Conservation (phyloP, 2,329 filamentous ascomycete species). For the Penicillium paneum region DNA sequence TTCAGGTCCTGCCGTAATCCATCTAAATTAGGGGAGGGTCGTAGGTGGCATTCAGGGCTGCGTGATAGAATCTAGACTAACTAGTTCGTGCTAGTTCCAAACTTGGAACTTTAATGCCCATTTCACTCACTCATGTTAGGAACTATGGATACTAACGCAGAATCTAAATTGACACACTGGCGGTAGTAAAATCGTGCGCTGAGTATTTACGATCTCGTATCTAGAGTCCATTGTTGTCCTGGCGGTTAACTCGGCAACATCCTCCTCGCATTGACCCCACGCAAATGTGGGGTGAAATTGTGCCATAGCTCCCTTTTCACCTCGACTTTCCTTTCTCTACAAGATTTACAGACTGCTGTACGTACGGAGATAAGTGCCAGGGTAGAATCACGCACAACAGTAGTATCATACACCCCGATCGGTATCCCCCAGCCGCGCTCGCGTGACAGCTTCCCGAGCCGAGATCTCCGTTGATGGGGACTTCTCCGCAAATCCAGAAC, state of each 20-base stretch:
- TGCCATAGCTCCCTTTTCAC: neutral
- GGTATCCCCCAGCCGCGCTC: neutral
- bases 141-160: too few relatives aligned
- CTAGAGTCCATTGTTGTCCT: neutral
- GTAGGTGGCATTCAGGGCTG: too few relatives aligned
- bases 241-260: neutral
- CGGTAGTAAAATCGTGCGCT: too few relatives aligned
- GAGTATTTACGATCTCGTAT: too few relatives aligned
- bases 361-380: neutral
- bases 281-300: constrained; percentile 1
- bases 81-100: too few relatives aligned
- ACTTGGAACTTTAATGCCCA: too few relatives aligned
- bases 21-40: too few relatives aligned
- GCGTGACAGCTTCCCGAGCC: constrained; percentile 3
- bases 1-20: too few relatives aligned
- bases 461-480: constrained; percentile 19
- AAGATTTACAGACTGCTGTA: neutral
- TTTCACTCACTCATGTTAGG: too few relatives aligned
- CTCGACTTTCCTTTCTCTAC: neutral
- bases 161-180: too few relatives aligned
- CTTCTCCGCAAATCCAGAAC: constrained; percentile 10
- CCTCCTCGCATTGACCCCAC: neutral
- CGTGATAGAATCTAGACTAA: too few relatives aligned
- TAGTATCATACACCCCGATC: neutral
- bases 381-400: neutral